A percentile compares a stretch with the other conserved stretches of the same genome.
Conservation (phyloP, 1,284 basidiomycete genomes). For the Fomitopsis palustris region DNA sequence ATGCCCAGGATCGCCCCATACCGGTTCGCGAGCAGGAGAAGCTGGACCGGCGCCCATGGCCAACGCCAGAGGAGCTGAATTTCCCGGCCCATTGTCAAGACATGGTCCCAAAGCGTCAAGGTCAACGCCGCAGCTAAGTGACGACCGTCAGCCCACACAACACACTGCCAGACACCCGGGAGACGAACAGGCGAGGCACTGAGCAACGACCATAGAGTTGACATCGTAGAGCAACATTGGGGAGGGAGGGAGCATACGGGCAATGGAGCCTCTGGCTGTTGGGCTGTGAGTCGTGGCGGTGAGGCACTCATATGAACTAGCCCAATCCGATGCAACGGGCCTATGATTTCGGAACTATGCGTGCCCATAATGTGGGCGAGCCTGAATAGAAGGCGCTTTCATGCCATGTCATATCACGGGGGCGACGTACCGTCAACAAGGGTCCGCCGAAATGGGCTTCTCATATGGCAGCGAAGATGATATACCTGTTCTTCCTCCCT, state of each 20-base stretch:
- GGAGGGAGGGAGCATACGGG: background rate
- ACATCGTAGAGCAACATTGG: background rate
- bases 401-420: background rate
- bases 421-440: background rate
- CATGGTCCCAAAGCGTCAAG: background rate
- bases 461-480: background rate
- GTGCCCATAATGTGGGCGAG: background rate
- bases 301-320: background rate
- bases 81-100: background rate
- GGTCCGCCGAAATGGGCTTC: background rate
- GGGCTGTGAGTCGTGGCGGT: background rate
- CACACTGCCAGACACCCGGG: background rate
- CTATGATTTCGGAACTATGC: background rate
- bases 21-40: background rate
- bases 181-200: background rate
- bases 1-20: background rate
- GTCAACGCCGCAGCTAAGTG: background rate
- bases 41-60: background rate
- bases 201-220: background rate
- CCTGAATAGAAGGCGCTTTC: background rate
- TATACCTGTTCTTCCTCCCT: too few species aligned
- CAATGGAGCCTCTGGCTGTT: background rate
- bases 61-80: background rate
- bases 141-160: background rate
- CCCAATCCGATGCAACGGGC: background rate